Conservation (phyloP, 805 yeast genomes). For the Lachancea quebecensis region DNA sequence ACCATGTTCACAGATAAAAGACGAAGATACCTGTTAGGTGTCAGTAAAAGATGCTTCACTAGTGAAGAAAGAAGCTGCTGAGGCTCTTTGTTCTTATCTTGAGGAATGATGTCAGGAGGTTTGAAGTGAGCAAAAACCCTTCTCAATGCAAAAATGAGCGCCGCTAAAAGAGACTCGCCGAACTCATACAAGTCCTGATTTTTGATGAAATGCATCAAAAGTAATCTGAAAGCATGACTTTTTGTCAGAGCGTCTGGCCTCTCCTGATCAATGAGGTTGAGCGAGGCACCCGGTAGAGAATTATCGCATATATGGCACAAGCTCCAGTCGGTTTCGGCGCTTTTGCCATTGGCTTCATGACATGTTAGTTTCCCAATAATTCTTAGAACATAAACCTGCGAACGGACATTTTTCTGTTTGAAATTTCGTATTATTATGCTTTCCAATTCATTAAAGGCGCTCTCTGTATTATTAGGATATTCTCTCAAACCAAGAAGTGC, state of each 20-base stretch:
- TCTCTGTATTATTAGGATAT: slow-evolving; percentile 1
- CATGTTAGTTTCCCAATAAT: slow-evolving; percentile 22
- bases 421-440: slow-evolving; percentile 13
- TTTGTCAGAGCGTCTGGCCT: slow-evolving; percentile 25
- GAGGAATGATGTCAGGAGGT: slow-evolving; percentile 36
- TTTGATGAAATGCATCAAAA: slow-evolving; percentile 22
- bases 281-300: slow-evolving; percentile 10
- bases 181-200: slow-evolving; percentile 19
- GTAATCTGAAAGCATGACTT: slow-evolving; percentile 22
- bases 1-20: slow-evolving; percentile 44
- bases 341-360: slow-evolving; percentile 9
- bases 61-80: slow-evolving; percentile 33
- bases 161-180: slow-evolving; percentile 33
- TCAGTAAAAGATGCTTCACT: slow-evolving; percentile 34
- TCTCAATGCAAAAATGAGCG: slow-evolving; percentile 40
- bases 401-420: slow-evolving; percentile 13
- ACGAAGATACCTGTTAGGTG: slow-evolving; percentile 49
- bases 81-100: background rate
- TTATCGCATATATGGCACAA: slow-evolving; percentile 22
- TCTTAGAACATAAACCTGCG: slow-evolving; percentile 15
- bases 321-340: slow-evolving; percentile 7
- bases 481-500: slow-evolving; percentile 9
- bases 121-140: slow-evolving; percentile 47
- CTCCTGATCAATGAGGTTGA: slow-evolving; percentile 19
- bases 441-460: slow-evolving; percentile 14